These are phyloP conservation scores for Ustilago hordei DNA, from an alignment of 1,284 basidiomycete species.

Conservation along the genomic window DNA sequence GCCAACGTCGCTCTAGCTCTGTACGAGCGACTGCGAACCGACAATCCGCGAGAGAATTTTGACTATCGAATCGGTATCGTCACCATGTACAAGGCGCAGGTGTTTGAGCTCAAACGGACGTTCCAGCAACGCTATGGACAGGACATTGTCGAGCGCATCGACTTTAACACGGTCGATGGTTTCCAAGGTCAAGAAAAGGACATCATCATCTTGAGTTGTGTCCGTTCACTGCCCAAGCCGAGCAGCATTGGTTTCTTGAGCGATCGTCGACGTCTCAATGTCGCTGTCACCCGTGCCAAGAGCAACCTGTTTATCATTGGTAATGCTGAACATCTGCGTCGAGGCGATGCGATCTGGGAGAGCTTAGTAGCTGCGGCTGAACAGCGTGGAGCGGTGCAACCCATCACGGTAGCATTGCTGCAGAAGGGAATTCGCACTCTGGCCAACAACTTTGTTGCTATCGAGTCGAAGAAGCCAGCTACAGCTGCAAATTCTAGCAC, in stretches of 20 bases:
- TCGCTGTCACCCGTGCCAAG: slow-evolving; percentile 93
- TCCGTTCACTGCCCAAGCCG: slow-evolving; percentile 77
- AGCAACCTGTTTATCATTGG: slow-evolving; percentile 95
- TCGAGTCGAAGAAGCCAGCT: slow-evolving; percentile 18
- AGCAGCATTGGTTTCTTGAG: slow-evolving; percentile 79
- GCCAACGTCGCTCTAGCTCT: slow-evolving; percentile 82
- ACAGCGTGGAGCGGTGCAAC: slow-evolving; percentile 39
- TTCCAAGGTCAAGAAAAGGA: slow-evolving; percentile 99
- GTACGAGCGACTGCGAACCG: slow-evolving; percentile 79
- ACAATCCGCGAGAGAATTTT: slow-evolving; percentile 75
- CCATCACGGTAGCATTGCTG: slow-evolving; percentile 39
- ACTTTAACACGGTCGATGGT: slow-evolving; percentile 98
- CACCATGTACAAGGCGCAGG: slow-evolving; percentile 94
- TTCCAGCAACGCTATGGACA: slow-evolving; percentile 82
- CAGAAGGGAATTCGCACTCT: slow-evolving; percentile 39
- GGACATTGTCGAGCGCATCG: slow-evolving; percentile 77
- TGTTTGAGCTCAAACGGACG: slow-evolving; percentile 79
- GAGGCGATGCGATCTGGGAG: slow-evolving; percentile 75
- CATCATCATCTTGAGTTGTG: slow-evolving; percentile 98
- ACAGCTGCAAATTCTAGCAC: not conserved
- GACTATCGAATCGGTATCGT: slow-evolving; percentile 88
- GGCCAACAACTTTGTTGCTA: slow-evolving; percentile 26
- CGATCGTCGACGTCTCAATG: slow-evolving; percentile 75
- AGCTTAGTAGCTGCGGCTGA: slow-evolving; percentile 53
- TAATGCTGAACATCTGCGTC: slow-evolving; percentile 81